Evolutionary conservation across 176 grass and related monocot genomes (phyloP), one percentile per base, ranked within the genome.

Genomic region (Tillandsia fasciculata): DNA sequence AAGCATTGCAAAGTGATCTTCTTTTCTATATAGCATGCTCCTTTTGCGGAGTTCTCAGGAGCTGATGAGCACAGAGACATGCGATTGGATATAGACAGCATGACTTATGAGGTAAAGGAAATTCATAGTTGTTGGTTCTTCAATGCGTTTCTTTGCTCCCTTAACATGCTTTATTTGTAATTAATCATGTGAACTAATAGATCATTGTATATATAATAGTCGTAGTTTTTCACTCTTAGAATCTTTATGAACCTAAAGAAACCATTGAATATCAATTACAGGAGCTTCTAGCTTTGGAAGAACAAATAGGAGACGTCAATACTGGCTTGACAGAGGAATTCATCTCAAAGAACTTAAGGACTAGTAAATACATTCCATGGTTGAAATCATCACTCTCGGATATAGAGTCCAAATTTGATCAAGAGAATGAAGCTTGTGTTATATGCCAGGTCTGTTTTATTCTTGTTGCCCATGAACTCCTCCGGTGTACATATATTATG

Each of bases 271-370:
- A 61, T 69, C 52, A 24, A 47, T 17, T 63, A 26, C 76, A 89
- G 87, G 87, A 89, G 64, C 82, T 89, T 89, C 64, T 85, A 76
- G 79, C 72, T 29, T 82, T 89, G 82, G 72, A 82, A 72, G 87
- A 89, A 73, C 87, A 73, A 64, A 89, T 89, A 50, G 87, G 87
- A 24, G 28, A 82, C 79, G 87, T 89, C 76, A 82, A 50, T 75
- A 82, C 78, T 11, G 87, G 82, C 72, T 85, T 89, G 76, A 73
- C 79, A 63, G 82, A 85, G 73, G 84, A 73, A 49, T 82, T 72
- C 51, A 89, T 89, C 68, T 24, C 61, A 65, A 65, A 82, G 71
- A 85, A 89, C 29, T 71, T 89, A 64, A 85, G 29, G 51, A 66
- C 73, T 26, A 76, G 13, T 50, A 42, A 49, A 20, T 75, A 79